Evolutionary conservation across 257 asterid species (phyloP), one percentile per base, ranked within the genome.

Genomic region (Craterostigma plantagineum): DNA sequence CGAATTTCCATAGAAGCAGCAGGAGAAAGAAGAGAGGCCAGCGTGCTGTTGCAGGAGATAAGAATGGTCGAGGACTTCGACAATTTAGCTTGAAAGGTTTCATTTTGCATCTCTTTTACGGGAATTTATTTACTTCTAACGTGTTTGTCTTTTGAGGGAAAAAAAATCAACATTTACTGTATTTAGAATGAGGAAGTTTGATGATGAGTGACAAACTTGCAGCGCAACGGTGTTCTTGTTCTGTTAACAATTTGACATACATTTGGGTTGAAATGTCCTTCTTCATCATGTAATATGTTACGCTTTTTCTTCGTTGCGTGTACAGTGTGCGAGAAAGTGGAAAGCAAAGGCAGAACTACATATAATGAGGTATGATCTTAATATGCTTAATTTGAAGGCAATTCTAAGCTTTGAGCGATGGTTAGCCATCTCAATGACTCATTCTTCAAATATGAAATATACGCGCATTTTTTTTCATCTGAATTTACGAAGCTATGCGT

Each of bases 81-180:
- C 98, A 82, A 56, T 90, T 90, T 61, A 90, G 98, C 93, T 82
- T 83, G 95, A 83, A 90, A 90, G 93, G 98, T 76, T 54, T 55
- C 33, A 9, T 43, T 15, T 39, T 18, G 48, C 52, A 0, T 23
- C 30, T 23, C 30, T 30, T 13, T 52, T 30, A 33, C 39, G 23
- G 48, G 17, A 33, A 12, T 43, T 2, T 16, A 43, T 10, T 8
- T 8, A 8, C 17, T 7, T 41, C 14, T 1, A 11, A 8, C 14
- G 2, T 41, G 16, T 41, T 9, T n/a, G 45, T 23, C 30, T 23
- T 23, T 23, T 23, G 30, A 23, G 30, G 30, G n/a, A n/a, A n/a
- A n/a, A n/a, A 23, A 23, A 23, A 23, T 23, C 6, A 23, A 23
- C 30, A 2, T 23, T 23, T 23, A 23, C 30, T 23, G 6, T 23